These are phyloP conservation scores for Suillus luteus DNA, from an alignment of 768 basidiomycete species.

Conservation along the genomic window DNA sequence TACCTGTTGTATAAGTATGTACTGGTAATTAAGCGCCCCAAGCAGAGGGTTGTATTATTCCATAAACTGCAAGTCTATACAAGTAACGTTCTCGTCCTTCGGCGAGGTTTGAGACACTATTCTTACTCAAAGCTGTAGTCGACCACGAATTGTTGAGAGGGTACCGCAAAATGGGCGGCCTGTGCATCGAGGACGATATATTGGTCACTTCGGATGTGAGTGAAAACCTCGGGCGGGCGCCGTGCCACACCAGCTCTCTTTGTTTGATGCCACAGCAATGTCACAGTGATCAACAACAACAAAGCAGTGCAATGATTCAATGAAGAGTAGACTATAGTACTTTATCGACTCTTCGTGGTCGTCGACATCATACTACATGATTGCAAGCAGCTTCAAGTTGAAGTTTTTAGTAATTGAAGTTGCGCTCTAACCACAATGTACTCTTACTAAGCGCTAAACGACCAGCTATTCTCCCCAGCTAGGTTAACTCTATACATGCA, in stretches of 20 bases:
- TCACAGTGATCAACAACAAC: constrained; percentile 2
- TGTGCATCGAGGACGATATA: constrained; percentile 92
- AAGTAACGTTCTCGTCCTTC: constrained; percentile 53
- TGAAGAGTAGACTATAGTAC: neutral
- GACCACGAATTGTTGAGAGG: constrained; percentile 58
- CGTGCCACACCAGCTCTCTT: constrained; percentile 83
- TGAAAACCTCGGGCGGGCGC: too few species aligned
- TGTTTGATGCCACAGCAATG: constrained; percentile 53
- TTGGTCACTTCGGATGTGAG: constrained; percentile 71
- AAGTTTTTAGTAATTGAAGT: too few species aligned
- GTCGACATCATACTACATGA: too few species aligned
- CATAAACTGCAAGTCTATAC: too few species aligned
- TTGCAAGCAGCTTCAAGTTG: too few species aligned
- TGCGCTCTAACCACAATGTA: too few species aligned
- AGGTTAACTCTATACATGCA: neutral
- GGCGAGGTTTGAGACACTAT: neutral
- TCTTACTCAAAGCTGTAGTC: constrained; percentile 28
- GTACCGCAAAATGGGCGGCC: constrained; percentile 86
- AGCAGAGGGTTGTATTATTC: too few species aligned
- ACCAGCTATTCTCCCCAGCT: too few species aligned
- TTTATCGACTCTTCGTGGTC: too few species aligned
- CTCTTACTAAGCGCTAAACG: too few species aligned
- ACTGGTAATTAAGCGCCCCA: too few species aligned
- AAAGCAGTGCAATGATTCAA: neutral
- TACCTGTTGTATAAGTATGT: neutral